These are phyloP conservation scores for Lachnum nothofagi DNA, from an alignment of 2,329 filamentous ascomycete genomes.

Conservation along the genomic window DNA sequence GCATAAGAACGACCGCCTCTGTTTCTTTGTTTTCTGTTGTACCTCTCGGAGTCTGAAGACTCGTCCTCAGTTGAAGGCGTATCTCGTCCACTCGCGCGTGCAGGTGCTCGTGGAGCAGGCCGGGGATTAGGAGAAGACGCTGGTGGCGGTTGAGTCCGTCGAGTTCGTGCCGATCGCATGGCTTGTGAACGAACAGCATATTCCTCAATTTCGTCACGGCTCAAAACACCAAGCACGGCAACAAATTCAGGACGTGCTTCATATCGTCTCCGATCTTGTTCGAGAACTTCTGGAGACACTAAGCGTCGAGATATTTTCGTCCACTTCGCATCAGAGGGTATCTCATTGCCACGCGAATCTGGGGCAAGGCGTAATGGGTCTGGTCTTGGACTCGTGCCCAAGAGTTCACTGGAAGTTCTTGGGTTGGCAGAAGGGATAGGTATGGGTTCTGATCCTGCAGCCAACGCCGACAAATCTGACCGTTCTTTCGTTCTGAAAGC, in stretches of 20 bases:
- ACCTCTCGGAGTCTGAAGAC: constrained; percentile 11
- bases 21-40: constrained; percentile 1
- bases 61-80: constrained; percentile 3
- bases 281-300: constrained; percentile 54
- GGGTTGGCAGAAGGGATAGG: constrained; percentile 14
- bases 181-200: constrained; percentile 42
- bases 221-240: constrained; percentile 53
- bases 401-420: constrained; percentile 6
- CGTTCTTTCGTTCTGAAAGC: constrained; percentile 18
- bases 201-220: constrained; percentile 46
- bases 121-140: not conserved
- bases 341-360: constrained; percentile 52
- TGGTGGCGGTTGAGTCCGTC: constrained; percentile 8
- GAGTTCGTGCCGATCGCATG: constrained; percentile 31
- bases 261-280: constrained; percentile 51
- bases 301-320: constrained; percentile 52
- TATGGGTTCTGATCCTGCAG: constrained; percentile 16
- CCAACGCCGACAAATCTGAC: constrained; percentile 9
- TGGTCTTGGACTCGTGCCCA: constrained; percentile 14
- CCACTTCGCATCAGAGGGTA: constrained; percentile 54
- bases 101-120: constrained; percentile 9
- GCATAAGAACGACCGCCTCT: constrained; percentile 7
- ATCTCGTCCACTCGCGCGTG: constrained; percentile 8
- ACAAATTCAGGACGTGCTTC: constrained; percentile 58
- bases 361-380: constrained; percentile 41